Evolutionary conservation across 2,329 filamentous ascomycete genomes (phyloP), one percentile per base, ranked within the genome.

Genomic region (Nigrograna mackinnonii): DNA sequence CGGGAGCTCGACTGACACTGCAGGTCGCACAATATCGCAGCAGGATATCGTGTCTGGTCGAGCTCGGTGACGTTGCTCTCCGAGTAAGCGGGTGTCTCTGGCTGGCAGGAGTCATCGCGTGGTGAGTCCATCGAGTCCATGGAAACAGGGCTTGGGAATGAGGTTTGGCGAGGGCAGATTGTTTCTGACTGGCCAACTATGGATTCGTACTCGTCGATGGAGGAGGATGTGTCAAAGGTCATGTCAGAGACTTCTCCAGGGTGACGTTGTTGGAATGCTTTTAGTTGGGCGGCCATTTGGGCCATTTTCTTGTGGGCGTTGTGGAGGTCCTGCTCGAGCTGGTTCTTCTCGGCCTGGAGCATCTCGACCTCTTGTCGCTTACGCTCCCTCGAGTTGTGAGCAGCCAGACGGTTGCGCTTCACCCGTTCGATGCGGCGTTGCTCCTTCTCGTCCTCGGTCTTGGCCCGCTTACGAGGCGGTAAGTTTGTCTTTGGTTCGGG

Each of bases 1-100:
- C 52, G 55, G 54, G 64, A 64, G 55, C 76, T 82, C 87, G 88
- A 92, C 86, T 84, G 94, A 97, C 94, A 99, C 94, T 87, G 94
- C 94, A 95, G 94, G 94, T 96, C 94, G 74, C 87, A 97, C 94
- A 97, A 96, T 92, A 96, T 86, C 91, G 82, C 94, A 81, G 94
- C 94, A 97, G 94, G 91, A 96, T 95, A 91, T 96, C 96, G 94
- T 96, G 91, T 94, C 94, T 83, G 77, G 82, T 95, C 89, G 84
- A 88, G 80, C 75, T 86, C 81, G 76, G 75, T 54, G 34, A 55
- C 69, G 69, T 71, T 70, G 66, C 72, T 51, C 61, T 71, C 68
- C 43, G 58, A 52, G 54, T 69, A 69, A 46, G 53, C 52, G 36
- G 67, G 68, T 22, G 68, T 70, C 52, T 70, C 64, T 37, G 68